Base-by-base conservation (phyloP, 306 rosid genomes). In the Cercis canadensis region DNA sequence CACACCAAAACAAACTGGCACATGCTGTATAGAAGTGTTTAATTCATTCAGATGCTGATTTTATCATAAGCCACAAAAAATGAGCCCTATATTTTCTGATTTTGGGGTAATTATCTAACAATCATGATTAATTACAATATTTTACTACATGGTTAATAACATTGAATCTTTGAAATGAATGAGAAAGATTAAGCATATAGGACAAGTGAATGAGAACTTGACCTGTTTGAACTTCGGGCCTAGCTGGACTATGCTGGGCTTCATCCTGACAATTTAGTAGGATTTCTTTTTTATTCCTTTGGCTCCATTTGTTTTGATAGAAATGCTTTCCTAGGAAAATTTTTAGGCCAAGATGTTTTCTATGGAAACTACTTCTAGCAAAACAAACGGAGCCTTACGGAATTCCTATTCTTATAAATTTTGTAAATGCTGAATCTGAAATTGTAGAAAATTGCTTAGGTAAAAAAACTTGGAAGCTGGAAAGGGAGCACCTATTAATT, bases 141-240 rank as follows among this genome's bases (percentile, higher is more conserved):
- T 73, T 13, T 13, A 36, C 8, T n/a, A 16, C 43, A 33, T 57
- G 43, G 29, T 12, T 47, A 13, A 39, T 19, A 21, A 17, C 1
- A 12, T 39, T 43, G 34, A 15, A 44, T 59, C 43, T 47, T 47
- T 69, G 44, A 50, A 70, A 33, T 56, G 36, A 58, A 31, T 34
- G 14, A 21, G 24, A 36, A 31, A 49, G 39, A 72, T 71, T 60
- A 10, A 31, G 49, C 14, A 12, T 18, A 49, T 57, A 16, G 11
- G 3, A 8, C 11, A 21, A 40, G 62, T 6, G 16, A 50, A 45
- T 47, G 72, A 18, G 51, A 39, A 55, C 31, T 55, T 15, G 70
- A 33, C 12, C 45, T 32, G 29, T 34, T 49, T 33, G 10, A 8
- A 11, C 31, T 14, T n/a, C 37, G n/a, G 32, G 33, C 44, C 41